Base-by-base conservation (phyloP, 768 basidiomycete species). In the Heimioporus sp. region DNA sequence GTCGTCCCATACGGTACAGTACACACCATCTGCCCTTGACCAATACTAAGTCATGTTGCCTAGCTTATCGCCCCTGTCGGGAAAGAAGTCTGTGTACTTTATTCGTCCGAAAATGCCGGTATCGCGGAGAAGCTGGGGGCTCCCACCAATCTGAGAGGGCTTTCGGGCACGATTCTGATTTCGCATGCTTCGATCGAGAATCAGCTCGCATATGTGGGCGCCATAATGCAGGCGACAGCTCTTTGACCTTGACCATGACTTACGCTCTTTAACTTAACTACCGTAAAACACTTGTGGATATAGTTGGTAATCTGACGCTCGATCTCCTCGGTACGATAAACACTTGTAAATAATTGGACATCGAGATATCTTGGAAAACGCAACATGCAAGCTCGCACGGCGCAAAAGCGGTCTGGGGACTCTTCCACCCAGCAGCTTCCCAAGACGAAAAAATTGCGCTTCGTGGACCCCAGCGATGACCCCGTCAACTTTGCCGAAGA, bases 401-500 rank as follows among this genome's bases (percentile, higher is more conserved):
- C 72, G 19, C 73, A 67, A 28, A 80, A 80, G 58, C 76, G 78
- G 42, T 66, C 74, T 6, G 67, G 62, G 1, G 77, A 73, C 28
- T 62, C 69, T 2, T 65, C 70, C 1, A 55, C 66, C 17, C 68
- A 66, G 9, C 62, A 67, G 24, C 59, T 49, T 21, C 56, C 59
- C 10, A 59, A 57, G 10, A 56, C 74, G 4, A 90, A 91, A 69
- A 90, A 87, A 62, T 84, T 86, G n/a, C 85, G 89, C 45, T 86
- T 91, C 53, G 76, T 85, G 24, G 88, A 90, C 35, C 88, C 89
- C 7, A 68, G 74, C 17, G 89, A 91, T 24, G 90, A 92, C 60
- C 85, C 88, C 3, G 71, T 74, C 35, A 81, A 81, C 60, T 92
- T 92, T 68, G 86, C 82, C 4, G 87, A 90, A 58, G 79, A 92